phyloP scores from a whole-genome alignment of 805 yeast genomes.

The Hanseniaspora hatyaiensis region DNA sequence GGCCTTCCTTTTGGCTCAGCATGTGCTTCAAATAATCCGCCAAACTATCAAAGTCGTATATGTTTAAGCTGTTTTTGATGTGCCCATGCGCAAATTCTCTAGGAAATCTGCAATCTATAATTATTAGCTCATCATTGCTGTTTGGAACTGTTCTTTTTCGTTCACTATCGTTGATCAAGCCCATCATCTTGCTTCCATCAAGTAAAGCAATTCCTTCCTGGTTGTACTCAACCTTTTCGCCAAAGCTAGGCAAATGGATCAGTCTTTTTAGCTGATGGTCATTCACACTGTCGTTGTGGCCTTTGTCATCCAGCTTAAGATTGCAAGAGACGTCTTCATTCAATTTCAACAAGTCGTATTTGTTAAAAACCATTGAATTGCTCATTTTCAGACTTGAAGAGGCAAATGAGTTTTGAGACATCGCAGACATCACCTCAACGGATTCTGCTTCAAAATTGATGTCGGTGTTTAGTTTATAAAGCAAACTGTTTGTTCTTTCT shows the following conservation, averaged over 20 bases:
- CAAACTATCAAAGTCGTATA: slow-evolving; percentile 57
- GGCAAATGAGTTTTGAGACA: slow-evolving; percentile 12
- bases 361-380: slow-evolving; percentile 6
- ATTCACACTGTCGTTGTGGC: not conserved
- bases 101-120: slow-evolving; percentile 84
- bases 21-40: slow-evolving; percentile 32
- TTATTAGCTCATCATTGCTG: slow-evolving; percentile 16
- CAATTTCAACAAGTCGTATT: slow-evolving; percentile 6
- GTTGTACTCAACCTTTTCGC: slow-evolving; percentile 11
- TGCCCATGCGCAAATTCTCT: slow-evolving; percentile 93
- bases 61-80: slow-evolving; percentile 68
- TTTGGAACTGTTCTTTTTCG: not conserved
- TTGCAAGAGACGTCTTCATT: not conserved
- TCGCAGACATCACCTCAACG: slow-evolving; percentile 13
- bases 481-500: slow-evolving; percentile 14
- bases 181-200: not conserved
- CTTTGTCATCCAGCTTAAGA: not conserved
- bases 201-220: slow-evolving; percentile 14
- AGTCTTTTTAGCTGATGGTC: not conserved
- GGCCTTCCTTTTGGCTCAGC: slow-evolving; percentile 6
- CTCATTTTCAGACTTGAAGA: slow-evolving; percentile 1
- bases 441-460: slow-evolving; percentile 14
- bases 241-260: not conserved
- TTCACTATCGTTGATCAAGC: not conserved
- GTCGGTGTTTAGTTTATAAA: slow-evolving; percentile 16